Evolutionary conservation across 371 early-diverging fungal species (phyloP).

Genomic region (Saksenaea oblongispora): DNA sequence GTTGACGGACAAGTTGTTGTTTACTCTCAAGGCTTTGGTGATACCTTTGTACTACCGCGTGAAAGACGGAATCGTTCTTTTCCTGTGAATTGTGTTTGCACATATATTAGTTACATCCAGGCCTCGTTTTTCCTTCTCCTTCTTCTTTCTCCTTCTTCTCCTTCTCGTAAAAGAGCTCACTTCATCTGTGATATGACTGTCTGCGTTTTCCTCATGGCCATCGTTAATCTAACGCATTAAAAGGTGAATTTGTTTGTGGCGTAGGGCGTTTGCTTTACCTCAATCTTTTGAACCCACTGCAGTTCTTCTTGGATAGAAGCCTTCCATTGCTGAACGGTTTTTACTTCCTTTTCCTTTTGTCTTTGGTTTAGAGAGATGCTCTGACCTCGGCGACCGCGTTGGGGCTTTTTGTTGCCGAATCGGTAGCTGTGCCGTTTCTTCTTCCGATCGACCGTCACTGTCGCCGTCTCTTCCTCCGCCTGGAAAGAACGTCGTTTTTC

Average conservation of each 20-base stretch:
- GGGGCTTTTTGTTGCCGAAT: slow-evolving; percentile 19
- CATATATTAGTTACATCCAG: background rate
- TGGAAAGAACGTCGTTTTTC: background rate
- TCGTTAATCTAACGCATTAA: background rate
- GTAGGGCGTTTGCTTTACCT: background rate
- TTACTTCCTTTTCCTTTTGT: background rate
- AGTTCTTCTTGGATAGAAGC: slow-evolving; percentile 1
- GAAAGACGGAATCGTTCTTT: background rate
- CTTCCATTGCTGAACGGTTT: background rate
- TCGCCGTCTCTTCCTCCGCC: background rate
- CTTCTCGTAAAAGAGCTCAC: background rate
- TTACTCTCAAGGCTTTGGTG: slow-evolving; percentile 25
- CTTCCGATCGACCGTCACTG: background rate
- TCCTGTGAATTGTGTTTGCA: background rate
- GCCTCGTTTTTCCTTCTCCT: background rate
- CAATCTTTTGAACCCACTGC: background rate
- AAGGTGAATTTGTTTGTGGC: background rate
- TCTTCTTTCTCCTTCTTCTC: background rate
- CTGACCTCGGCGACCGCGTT: slow-evolving; percentile 14
- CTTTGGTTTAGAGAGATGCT: background rate
- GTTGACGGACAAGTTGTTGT: slow-evolving; percentile 43
- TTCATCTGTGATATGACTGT: background rate
- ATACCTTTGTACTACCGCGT: background rate
- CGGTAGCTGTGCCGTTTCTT: slow-evolving; percentile 25
- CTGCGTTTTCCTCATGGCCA: background rate